phyloP scores from a whole-genome alignment of 2,329 filamentous ascomycete genomes.

The Penicillium aurantiogriseum region DNA sequence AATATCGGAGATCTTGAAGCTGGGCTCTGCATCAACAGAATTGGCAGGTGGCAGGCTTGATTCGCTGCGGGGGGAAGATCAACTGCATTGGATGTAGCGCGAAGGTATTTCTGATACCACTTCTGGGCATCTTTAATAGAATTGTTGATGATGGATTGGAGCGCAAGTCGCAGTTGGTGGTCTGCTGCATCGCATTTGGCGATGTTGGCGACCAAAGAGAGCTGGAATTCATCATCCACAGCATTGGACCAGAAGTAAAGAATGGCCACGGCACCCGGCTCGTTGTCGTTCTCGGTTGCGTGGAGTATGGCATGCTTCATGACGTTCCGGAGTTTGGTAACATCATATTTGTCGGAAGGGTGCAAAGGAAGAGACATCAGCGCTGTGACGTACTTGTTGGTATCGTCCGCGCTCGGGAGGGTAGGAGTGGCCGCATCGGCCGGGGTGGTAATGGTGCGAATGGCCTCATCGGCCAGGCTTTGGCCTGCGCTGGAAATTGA shows the following conservation, averaged over 20 bases:
- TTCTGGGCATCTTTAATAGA: constrained; percentile 10
- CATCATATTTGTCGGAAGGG: constrained; percentile 14
- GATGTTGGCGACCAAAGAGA: constrained; percentile 21
- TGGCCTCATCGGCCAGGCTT: constrained; percentile 1
- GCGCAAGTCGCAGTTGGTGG: constrained; percentile 10
- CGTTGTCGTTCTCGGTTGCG: neutral
- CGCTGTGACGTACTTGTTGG: constrained; percentile 10
- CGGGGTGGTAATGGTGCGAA: constrained; percentile 2
- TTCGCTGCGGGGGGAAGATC: constrained; percentile 24
- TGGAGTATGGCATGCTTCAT: constrained; percentile 11
- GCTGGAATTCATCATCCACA: constrained; percentile 17
- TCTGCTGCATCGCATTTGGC: constrained; percentile 1
- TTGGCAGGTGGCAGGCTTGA: constrained; percentile 44
- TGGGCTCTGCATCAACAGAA: constrained; percentile 36
- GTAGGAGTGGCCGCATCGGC: neutral
- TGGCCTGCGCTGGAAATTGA: neutral
- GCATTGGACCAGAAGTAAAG: constrained; percentile 21
- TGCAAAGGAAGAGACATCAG: constrained; percentile 15
- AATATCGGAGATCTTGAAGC: constrained; percentile 22
- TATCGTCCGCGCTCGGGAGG: neutral
- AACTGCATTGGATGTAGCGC: neutral
- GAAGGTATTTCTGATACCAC: constrained; percentile 16
- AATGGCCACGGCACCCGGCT: constrained; percentile 12
- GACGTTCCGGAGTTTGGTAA: constrained; percentile 13
- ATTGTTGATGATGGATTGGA: constrained; percentile 14